Evolutionary conservation across 2,329 filamentous ascomycete species (phyloP).

Genomic region (Lizonia empirigonia): DNA sequence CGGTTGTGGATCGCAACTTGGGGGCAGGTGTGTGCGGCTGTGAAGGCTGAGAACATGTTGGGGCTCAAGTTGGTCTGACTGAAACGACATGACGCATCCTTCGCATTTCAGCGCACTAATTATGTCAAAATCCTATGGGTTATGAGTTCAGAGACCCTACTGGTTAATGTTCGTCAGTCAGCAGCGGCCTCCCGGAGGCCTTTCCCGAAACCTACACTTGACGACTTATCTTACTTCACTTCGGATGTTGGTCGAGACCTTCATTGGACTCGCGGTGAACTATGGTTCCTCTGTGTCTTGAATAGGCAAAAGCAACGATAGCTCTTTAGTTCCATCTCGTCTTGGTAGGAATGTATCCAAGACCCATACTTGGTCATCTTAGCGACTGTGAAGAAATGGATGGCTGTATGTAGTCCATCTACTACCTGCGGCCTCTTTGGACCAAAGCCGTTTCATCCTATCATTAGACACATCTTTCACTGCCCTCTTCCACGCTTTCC

Average conservation of each 20-base stretch:
- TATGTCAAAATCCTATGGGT: neutral
- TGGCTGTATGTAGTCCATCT: neutral
- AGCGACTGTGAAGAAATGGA: neutral
- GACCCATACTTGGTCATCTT: neutral
- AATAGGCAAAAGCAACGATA: conserved; percentile 1
- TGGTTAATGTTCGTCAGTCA: neutral
- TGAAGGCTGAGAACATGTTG: conserved; percentile 1
- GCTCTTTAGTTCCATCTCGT: neutral
- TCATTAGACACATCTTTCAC: neutral
- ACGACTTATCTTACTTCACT: neutral
- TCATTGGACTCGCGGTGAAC: neutral
- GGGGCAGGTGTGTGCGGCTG: neutral
- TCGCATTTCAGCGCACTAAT: neutral
- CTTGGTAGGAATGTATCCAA: neutral
- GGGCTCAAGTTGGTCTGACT: conserved; percentile 3
- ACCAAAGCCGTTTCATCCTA: neutral
- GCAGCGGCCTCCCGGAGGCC: conserved; percentile 1
- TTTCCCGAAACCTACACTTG: neutral
- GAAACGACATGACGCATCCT: neutral
- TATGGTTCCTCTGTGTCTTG: neutral
- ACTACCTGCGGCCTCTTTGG: conserved; percentile 5
- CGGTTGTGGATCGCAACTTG: no score
- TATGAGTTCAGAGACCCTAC: neutral
- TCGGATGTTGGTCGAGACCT: neutral
- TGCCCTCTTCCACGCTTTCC: neutral